Evolutionary conservation across 1,139 yeast genomes (phyloP), one percentile per base, ranked within the genome.

Genomic region (Suhomyces atakaporum): DNA sequence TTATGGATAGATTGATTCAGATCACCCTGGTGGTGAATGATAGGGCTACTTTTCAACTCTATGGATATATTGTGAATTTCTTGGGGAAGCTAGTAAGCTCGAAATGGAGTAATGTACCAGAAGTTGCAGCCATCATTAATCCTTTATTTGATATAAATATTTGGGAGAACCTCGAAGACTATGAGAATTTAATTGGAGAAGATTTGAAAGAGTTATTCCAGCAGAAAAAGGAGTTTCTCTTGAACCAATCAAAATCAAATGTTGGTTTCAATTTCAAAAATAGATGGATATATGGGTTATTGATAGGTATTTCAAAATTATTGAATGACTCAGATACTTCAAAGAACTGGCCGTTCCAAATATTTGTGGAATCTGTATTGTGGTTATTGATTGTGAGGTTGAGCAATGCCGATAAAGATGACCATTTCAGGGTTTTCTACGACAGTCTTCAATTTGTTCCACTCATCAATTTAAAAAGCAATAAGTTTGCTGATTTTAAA

Each of bases 161-260:
- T 0, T 73, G 74, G 77, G 42, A 44, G 8, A 51, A 51, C 16
- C 32, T 69, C 7, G 44, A 44, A 12, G 47, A 49, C 18, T 36
- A 56, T 8, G 60, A 56, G 3, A 24, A 18, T 2, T 20, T 34
- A 20, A 9, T 30, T 7, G 28, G 16, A n/a, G n/a, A 35, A 2
- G 30, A 35, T 8, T 13, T 18, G 4, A 16, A 19, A 10, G 24
- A 22, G 1, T 7, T 13, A 5, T 15, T n/a, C 4, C 11, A 19
- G 18, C 22, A 31, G 7, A n/a, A n/a, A n/a, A n/a, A n/a, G n/a
- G n/a, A n/a, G n/a, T n/a, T n/a, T n/a, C n/a, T n/a, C n/a, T n/a
- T n/a, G n/a, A n/a, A n/a, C n/a, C n/a, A n/a, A n/a, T 27, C 31
- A 15, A 29, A 19, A 8, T 18, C 12, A 1, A 23, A 29, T 4